Base-by-base conservation (phyloP, 371 early-diverging fungal genomes). In the Lichtheimia hyalospora region DNA sequence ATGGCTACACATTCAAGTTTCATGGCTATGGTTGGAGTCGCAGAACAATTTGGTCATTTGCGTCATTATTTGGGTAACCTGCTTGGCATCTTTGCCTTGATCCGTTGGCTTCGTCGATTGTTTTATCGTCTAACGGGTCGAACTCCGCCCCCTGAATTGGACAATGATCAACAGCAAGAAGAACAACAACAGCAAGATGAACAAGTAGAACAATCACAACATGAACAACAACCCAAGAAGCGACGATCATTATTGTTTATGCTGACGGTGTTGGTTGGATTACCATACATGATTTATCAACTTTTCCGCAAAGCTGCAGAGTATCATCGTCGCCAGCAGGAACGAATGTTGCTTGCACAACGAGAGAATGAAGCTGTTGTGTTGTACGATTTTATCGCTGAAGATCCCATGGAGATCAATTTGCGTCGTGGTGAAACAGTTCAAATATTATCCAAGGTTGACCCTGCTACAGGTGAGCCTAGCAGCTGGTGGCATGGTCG, bases 11-110 rank as follows among this genome's bases (percentile, higher is more conserved):
- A 96, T 73, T 93, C 95, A 7, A 92, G 92, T 24, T 96, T 96
- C 65, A 96, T 96, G 96, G 96, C 96, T 34, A 94, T 97, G 86
- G 88, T 96, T 20, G 97, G 96, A 39, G 95, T 98, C 12, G 95
- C 93, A 21, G 98, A 98, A 58, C 97, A 98, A 70, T 91, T 96
- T 68, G 93, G 95, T 10, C 71, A 89, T 69, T 70, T 96, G n/a
- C 81, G 89, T 14, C 77, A 78, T 23, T 94, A 93, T 60, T 80
- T 97, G 1, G 92, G 95, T 12, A 85, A 92, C 34, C 79, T 93
- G 3, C 74, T 96, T 13, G 86, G 90, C 24, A 71, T 93, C 2
- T 84, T 92, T 60, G 83, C 91, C 25, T 62, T 94, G 16, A 71
- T 89, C 64, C 81, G 91, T 28, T 80, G 86, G 65, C 62, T 91